phyloP scores from a whole-genome alignment of 2,329 filamentous ascomycete genomes.

The Salinomyces thailandicus region DNA sequence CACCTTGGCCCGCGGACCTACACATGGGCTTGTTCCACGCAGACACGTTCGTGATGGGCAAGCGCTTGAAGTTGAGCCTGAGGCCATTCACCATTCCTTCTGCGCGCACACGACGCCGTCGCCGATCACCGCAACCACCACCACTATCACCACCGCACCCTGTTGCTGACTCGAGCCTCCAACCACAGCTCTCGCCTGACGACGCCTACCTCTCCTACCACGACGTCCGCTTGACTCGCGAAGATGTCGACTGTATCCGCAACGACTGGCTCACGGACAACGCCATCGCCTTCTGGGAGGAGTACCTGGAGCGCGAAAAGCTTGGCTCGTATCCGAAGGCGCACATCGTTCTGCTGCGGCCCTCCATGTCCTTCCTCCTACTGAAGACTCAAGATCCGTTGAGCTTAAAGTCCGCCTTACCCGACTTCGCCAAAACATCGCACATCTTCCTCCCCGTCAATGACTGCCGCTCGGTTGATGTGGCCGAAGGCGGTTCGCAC shows the following conservation, averaged over 20 bases:
- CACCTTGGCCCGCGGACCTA: no score
- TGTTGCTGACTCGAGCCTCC: neutral
- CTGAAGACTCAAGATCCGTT: conserved; percentile 57
- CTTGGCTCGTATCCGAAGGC: conserved; percentile 70
- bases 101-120: neutral
- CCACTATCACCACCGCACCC: neutral
- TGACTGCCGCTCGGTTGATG: conserved; percentile 63
- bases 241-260: conserved; percentile 80
- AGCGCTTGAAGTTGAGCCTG: no score
- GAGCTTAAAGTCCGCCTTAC: conserved; percentile 56
- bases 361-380: conserved; percentile 85
- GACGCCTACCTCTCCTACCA: conserved; percentile 62
- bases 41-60: no score
- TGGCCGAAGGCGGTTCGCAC: conserved; percentile 83
- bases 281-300: conserved; percentile 96
- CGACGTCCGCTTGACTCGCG: conserved; percentile 59
- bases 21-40: no score
- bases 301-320: conserved; percentile 85
- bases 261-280: conserved; percentile 97
- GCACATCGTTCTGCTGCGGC: conserved; percentile 80
- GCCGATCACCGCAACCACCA: neutral
- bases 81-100: no score
- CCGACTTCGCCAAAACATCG: conserved; percentile 68
- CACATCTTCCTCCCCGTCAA: conserved; percentile 96
- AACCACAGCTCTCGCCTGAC: conserved; percentile 44